A percentile compares a stretch with the other conserved stretches of the same genome.
Evolutionary conservation across 2,329 filamentous ascomycete species (phyloP).

Genomic region (Penicillium italicum): DNA sequence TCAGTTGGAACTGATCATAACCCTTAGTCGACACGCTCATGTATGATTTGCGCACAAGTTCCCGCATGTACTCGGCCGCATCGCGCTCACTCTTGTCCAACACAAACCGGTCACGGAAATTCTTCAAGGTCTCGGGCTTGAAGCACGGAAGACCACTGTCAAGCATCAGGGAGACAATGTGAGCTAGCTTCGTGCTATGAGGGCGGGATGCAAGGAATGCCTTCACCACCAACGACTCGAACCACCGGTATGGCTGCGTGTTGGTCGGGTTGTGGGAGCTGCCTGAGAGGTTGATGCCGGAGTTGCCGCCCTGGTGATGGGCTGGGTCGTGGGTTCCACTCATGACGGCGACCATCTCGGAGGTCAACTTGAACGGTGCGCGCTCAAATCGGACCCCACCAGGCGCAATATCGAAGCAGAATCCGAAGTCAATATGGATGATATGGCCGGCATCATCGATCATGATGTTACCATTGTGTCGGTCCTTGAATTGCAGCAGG

Average conservation of each 20-base stretch:
- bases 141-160: constrained; percentile 96
- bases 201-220: constrained; percentile 84
- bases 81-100: constrained; percentile 87
- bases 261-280: constrained; percentile 52
- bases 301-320: constrained; percentile 25
- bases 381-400: constrained; percentile 97
- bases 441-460: constrained; percentile 96
- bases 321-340: constrained; percentile 59
- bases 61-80: constrained; percentile 90
- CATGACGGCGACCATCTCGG: constrained; percentile 99
- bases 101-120: constrained; percentile 90
- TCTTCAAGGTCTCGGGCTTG: constrained; percentile 89
- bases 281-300: constrained; percentile 28
- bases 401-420: constrained; percentile 98
- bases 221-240: constrained; percentile 95
- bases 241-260: constrained; percentile 88
- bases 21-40: constrained; percentile 86
- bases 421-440: constrained; percentile 97
- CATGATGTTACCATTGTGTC: constrained; percentile 99
- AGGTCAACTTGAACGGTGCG: constrained; percentile 95
- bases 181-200: constrained; percentile 81
- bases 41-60: constrained; percentile 84
- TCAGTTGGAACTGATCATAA: constrained; percentile 95
- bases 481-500: constrained; percentile 96
- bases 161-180: constrained; percentile 92